Evolutionary conservation across 805 yeast genomes (phyloP), one percentile per base, ranked within the genome.

Genomic region (Saccharomycopsis sp.): DNA sequence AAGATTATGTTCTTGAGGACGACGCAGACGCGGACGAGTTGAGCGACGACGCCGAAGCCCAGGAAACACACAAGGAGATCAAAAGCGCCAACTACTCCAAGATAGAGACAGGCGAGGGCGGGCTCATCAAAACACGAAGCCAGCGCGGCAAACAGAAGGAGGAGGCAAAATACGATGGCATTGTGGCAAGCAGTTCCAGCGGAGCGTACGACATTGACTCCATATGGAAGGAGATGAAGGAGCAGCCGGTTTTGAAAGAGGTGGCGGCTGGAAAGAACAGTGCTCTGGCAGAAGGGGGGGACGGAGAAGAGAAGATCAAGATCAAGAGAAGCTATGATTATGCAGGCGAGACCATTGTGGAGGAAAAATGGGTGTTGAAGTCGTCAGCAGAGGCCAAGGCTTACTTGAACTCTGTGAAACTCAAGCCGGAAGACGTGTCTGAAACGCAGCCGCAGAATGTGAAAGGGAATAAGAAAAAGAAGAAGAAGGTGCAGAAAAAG

Each of bases 321-420:
- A 87, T 89, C 42, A 77, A 73, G 45, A 69, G 92, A 48, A 73
- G 78, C 2, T 89, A 84, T 56, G 81, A 83, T 43, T 89, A 86
- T 68, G 97, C 98, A 0, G 96, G 96, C 4, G 82, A 82, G 52
- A 65, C 76, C 2, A 68, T 81, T 2, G 73, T 80, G 0, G 95
- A 88, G 53, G 78, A 79, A 45, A 86, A 84, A 58, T 65, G 69
- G 59, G 96, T 92, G 1, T 80, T 75, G 35, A 71, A 70, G 5
- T 68, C 74, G 34, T 81, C 95, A 6, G 92, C 92, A 10, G 96
- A 86, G 56, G 97, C 94, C 0, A 75, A 75, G 50, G 95, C 88
- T 15, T 86, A 80, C 53, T 57, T 84, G 32, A 73, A 71, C 46
- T 75, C 80, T 1, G 61, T 75, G 1, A 67, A 65, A 20, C 62